Percentiles rank a stretch among this genome's conserved stretches.
Evolutionary conservation across 1,139 yeast genomes (phyloP).

Genomic region (Lodderomyces beijingensis): DNA sequence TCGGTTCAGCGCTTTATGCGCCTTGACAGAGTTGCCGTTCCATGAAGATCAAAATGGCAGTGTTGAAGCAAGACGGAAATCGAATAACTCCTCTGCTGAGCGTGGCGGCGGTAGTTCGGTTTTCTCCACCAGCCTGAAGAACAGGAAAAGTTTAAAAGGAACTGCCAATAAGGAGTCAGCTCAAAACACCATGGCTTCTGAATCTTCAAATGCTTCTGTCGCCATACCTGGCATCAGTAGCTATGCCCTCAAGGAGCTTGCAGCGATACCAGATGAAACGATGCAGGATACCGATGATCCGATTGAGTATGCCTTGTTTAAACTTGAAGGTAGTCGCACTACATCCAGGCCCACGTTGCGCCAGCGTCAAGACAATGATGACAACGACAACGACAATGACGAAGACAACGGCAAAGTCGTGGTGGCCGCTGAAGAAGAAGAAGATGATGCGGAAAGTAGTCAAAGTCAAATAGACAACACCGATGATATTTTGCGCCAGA

Average conservation of each 20-base stretch:
- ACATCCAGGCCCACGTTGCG: slow-evolving; percentile 11
- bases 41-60: slow-evolving; percentile 15
- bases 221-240: slow-evolving; percentile 63
- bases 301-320: slow-evolving; percentile 66
- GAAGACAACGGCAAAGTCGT: too few species aligned
- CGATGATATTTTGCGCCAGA: slow-evolving; percentile 37
- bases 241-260: slow-evolving; percentile 62
- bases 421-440: slow-evolving; percentile 1
- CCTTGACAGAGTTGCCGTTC: slow-evolving; percentile 42
- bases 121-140: slow-evolving; percentile 29
- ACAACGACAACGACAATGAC: slow-evolving; percentile 9
- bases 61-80: slow-evolving; percentile 4
- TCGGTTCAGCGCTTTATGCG: slow-evolving; percentile 36
- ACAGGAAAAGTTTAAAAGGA: slow-evolving; percentile 11
- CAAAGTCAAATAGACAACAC: slow-evolving; percentile 18
- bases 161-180: slow-evolving; percentile 17
- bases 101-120: slow-evolving; percentile 35
- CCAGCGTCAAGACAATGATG: too few species aligned
- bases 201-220: slow-evolving; percentile 28
- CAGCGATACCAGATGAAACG: slow-evolving; percentile 77
- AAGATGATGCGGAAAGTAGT: slow-evolving; percentile 1
- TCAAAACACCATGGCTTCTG: slow-evolving; percentile 9
- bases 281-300: slow-evolving; percentile 57
- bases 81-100: slow-evolving; percentile 9
- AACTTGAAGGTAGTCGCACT: slow-evolving; percentile 67